A percentile compares a stretch with the other conserved stretches of the same genome.
These are phyloP conservation scores for Chlorella sp. DNA, from an alignment of 139 green algal species.

Conservation along the genomic window DNA sequence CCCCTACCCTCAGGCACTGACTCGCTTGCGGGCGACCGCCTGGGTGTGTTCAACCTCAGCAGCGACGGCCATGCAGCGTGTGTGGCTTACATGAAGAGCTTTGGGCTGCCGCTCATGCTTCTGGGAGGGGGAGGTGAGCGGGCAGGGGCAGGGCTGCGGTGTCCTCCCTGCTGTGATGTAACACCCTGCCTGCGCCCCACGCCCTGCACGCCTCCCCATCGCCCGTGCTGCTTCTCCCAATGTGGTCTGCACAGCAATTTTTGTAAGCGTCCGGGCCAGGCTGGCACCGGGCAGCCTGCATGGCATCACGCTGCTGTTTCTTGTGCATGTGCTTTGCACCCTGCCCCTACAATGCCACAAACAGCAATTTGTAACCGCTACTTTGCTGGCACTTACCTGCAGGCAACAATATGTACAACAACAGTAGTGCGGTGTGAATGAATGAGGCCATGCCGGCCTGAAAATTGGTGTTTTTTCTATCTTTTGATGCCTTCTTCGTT, in stretches of 20 bases:
- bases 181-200: neutral
- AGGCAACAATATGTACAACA: conserved; percentile 99
- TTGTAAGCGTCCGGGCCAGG: no score
- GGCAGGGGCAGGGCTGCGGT: neutral
- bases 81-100: conserved; percentile 77
- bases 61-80: conserved; percentile 83
- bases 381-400: no score
- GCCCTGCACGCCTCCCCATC: neutral
- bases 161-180: neutral
- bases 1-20: conserved; percentile 74
- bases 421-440: no score
- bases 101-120: conserved; percentile 69
- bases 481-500: neutral
- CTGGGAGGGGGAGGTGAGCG: conserved; percentile 82
- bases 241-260: no score
- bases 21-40: conserved; percentile 89
- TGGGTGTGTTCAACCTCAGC: conserved; percentile 95
- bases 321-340: neutral
- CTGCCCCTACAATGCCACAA: no score
- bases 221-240: neutral
- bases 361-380: no score
- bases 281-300: no score
- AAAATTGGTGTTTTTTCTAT: neutral
- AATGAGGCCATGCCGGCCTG: no score
- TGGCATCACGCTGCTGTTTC: neutral